Percentiles rank a stretch among this genome's conserved stretches.
phyloP scores from a whole-genome alignment of 2,329 filamentous ascomycete genomes.

The Fusarium tricinctum region DNA sequence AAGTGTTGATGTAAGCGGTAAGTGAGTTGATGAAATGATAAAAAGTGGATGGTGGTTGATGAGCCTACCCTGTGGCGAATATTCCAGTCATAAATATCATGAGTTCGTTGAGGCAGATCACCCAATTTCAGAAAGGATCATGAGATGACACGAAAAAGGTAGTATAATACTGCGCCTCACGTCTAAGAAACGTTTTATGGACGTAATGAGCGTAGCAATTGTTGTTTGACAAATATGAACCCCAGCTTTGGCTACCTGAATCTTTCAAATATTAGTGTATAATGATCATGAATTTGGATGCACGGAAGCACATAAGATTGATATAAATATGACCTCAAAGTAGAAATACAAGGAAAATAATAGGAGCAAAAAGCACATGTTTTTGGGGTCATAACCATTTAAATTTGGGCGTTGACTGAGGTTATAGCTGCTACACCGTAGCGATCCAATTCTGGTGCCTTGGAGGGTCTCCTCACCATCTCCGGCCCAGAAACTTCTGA shows the following conservation, averaged over 20 bases:
- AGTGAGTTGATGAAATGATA: constrained; percentile 20
- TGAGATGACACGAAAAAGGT: background rate
- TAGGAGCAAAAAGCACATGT: background rate
- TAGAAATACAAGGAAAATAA: background rate
- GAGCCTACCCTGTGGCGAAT: constrained; percentile 26
- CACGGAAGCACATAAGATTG: no score
- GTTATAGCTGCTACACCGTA: background rate
- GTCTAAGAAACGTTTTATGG: background rate
- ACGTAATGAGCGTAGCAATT: no score
- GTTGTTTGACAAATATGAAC: no score
- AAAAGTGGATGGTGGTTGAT: constrained; percentile 26
- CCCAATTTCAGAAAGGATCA: background rate
- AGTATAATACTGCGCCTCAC: background rate
- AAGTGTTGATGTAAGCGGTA: constrained; percentile 30
- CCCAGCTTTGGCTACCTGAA: no score
- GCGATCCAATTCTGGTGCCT: constrained; percentile 39
- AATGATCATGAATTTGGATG: no score
- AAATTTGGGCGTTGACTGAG: background rate
- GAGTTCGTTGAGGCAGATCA: background rate
- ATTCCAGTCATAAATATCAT: background rate
- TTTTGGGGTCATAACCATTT: no score
- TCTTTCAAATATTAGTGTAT: no score
- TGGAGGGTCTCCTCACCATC: background rate
- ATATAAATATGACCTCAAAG: background rate
- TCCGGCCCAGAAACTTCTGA: background rate